Percentiles rank a stretch among this genome's conserved stretches.
Evolutionary conservation across 441 rosid genomes (phyloP).

Genomic region (Hura crepitans): DNA sequence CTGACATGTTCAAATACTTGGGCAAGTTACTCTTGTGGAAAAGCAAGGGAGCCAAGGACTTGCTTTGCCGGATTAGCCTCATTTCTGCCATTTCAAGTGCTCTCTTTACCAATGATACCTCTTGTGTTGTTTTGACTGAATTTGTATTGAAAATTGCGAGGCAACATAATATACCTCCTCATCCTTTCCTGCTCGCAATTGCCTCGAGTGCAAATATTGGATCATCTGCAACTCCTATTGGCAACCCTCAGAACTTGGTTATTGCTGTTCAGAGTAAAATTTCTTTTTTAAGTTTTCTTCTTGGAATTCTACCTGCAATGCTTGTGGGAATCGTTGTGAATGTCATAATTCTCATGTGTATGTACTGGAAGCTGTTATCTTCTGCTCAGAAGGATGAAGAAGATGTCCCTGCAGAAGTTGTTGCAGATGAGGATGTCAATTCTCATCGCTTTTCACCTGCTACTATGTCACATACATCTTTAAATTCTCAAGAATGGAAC

Average conservation of each 20-base stretch:
- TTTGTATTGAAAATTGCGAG: constrained; percentile 70
- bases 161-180: constrained; percentile 68
- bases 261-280: constrained; percentile 34
- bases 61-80: constrained; percentile 58
- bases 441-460: constrained; percentile 27
- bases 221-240: constrained; percentile 43
- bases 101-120: constrained; percentile 80
- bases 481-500: constrained; percentile 16
- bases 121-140: constrained; percentile 72
- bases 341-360: constrained; percentile 21
- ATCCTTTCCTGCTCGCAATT: constrained; percentile 60
- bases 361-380: constrained; percentile 34
- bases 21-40: constrained; percentile 67
- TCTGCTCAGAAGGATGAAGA: constrained; percentile 22
- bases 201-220: constrained; percentile 41
- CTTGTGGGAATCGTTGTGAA: constrained; percentile 30
- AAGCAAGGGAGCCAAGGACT: constrained; percentile 66
- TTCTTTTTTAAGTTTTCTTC: constrained; percentile 30
- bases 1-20: constrained; percentile 70
- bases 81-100: constrained; percentile 79
- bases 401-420: constrained; percentile 11
- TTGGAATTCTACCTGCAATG: constrained; percentile 33
- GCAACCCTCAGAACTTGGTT: constrained; percentile 42
- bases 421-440: constrained; percentile 20
- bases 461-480: constrained; percentile 18